Evolutionary conservation across 208 protist genomes (phyloP).

Genomic region (Leptomonas pyrrhocoris): DNA sequence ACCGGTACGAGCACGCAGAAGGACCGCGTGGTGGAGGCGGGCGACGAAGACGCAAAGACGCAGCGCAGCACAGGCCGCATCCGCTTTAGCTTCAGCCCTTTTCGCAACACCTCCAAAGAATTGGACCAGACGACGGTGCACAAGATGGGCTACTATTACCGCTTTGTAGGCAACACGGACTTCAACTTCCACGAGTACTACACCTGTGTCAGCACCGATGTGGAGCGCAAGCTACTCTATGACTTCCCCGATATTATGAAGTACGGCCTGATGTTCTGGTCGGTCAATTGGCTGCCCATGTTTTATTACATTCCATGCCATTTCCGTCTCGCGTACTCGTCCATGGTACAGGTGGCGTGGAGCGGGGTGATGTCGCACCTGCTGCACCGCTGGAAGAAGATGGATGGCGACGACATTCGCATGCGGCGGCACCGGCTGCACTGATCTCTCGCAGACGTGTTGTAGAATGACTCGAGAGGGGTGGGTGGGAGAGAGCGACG

Average conservation of each 20-base stretch:
- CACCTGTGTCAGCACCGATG: conserved; percentile 47
- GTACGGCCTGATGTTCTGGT: conserved; percentile 77
- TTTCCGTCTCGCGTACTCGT: conserved; percentile 75
- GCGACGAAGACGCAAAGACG: conserved; percentile 24
- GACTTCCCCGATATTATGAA: conserved; percentile 75
- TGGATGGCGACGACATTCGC: conserved; percentile 24
- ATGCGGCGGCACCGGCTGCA: conserved; percentile 11
- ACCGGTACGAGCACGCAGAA: not conserved
- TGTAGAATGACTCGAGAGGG: too few relatives aligned
- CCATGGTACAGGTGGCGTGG: conserved; percentile 69
- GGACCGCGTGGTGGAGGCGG: conserved; percentile 22
- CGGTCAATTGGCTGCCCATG: conserved; percentile 77
- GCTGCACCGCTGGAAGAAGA: conserved; percentile 52
- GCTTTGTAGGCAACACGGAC: conserved; percentile 49
- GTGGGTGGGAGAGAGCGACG: too few relatives aligned
- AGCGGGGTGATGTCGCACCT: conserved; percentile 79
- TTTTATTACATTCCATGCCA: conserved; percentile 86
- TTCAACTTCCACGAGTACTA: conserved; percentile 68
- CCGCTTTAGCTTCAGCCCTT: conserved; percentile 26
- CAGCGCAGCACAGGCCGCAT: conserved; percentile 23
- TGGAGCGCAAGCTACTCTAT: conserved; percentile 49
- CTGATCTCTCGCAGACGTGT: not conserved
- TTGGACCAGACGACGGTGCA: conserved; percentile 38
- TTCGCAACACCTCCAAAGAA: conserved; percentile 24
- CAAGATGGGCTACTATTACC: conserved; percentile 65